Evolutionary conservation across 805 yeast genomes (phyloP), one percentile per base, ranked within the genome.

Genomic region (Kregervanrija pseudodelftensis): DNA sequence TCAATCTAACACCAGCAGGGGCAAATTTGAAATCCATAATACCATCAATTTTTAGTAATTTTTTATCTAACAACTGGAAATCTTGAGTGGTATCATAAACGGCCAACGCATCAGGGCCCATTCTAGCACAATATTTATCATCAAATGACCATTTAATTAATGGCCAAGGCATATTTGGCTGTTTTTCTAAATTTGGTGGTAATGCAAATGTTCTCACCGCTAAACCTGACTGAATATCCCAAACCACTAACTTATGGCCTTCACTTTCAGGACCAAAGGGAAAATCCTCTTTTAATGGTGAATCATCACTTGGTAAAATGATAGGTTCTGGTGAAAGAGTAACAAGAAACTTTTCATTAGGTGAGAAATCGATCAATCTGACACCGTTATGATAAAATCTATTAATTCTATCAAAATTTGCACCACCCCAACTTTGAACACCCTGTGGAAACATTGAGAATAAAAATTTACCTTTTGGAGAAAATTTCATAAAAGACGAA

Each of bases 341-440:
- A 46, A 93, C 91, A 67, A 95, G 70, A 60, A 73, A 95, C 61
- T 81, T 85, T 68, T 93, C 99, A 58, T 79, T 79, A 48, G 98
- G 97, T 39, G 97, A 88, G 59, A 93, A 85, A 64, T 90, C 96
- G 46, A 91, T 76, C 53, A 89, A 77, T 63, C 93, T 78, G 39
- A 89, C 96, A 59, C 87, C 87, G 47, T 87, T 90, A 63, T 93
- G 99, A 49, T 81, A 74, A 61, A 85, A 88, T 66, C 88, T 82
- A 57, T 75, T 79, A 55, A 88, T 70, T 57, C 85, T 76, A 51
- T 75, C 79, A 61, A 88, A 88, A 40, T 77, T 72, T 44, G 77
- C 76, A 49, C 98, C 97, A 61, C 98, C 99, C 95, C 97, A 93
- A 28, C 91, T 77, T 64, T 88, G 95, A 46, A 89, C 80, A 73